Percentiles rank a stretch among this genome's conserved stretches.
phyloP scores from a whole-genome alignment of 805 yeast species.

The Lipomyces sp. region DNA sequence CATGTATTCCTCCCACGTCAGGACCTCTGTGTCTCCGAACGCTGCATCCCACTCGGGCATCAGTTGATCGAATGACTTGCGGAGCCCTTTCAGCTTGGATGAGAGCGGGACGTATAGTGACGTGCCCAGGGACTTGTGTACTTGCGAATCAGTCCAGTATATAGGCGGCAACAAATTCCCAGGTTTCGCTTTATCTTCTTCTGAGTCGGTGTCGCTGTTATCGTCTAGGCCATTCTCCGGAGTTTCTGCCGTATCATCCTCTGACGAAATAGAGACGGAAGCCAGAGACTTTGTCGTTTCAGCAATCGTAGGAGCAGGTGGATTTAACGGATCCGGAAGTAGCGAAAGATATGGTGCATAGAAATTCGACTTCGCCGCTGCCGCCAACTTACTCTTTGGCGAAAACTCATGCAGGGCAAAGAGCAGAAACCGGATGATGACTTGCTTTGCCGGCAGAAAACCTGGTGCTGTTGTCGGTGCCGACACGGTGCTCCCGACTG shows the following conservation, averaged over 20 bases:
- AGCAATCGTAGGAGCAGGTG: not conserved
- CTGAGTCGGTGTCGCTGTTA: no score
- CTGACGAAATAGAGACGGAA: not conserved
- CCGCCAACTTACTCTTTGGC: not conserved
- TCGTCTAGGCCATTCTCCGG: no score
- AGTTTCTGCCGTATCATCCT: no score
- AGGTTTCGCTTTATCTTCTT: no score
- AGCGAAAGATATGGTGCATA: conserved; percentile 12
- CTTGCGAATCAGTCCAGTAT: conserved; percentile 13
- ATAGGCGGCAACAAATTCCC: conserved; percentile 6
- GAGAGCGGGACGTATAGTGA: conserved; percentile 16
- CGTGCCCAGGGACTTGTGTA: conserved; percentile 8
- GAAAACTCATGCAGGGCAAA: conserved; percentile 11
- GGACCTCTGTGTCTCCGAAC: conserved; percentile 7
- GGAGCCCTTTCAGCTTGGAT: conserved; percentile 10
- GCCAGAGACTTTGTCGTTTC: not conserved
- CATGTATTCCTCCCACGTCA: conserved; percentile 33
- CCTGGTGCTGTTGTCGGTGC: not conserved
- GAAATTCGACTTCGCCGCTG: not conserved
- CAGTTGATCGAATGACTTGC: conserved; percentile 1
- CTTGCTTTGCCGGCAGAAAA: conserved; percentile 9
- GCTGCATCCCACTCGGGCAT: not conserved
- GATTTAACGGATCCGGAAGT: conserved; percentile 13
- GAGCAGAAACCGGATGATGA: conserved; percentile 15
- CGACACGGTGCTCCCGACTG: not conserved